Evolutionary conservation across 208 protist genomes (phyloP).

Genomic region (Borovskyia barvae): DNA sequence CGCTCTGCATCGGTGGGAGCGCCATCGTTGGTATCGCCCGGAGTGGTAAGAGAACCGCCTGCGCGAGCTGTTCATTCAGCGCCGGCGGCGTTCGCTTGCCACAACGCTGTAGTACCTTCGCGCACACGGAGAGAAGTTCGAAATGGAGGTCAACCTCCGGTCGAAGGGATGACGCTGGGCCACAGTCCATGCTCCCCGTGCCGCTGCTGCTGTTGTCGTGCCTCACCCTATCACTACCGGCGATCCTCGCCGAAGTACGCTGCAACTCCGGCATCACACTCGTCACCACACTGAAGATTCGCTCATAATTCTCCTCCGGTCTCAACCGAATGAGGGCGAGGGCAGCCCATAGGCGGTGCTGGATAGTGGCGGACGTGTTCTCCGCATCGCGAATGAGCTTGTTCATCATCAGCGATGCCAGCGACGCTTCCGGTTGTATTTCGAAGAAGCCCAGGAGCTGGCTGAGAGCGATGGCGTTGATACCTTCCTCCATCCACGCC

Average conservation of each 20-base stretch:
- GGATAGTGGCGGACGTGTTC: slow-evolving; percentile 19
- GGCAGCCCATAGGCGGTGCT: slow-evolving; percentile 33
- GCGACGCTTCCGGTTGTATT: slow-evolving; percentile 60
- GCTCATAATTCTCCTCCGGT: slow-evolving; percentile 77
- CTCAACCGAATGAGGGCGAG: slow-evolving; percentile 33
- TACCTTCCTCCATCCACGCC: slow-evolving; percentile 71
- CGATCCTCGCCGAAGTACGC: neutral
- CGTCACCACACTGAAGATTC: slow-evolving; percentile 53
- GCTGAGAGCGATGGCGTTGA: slow-evolving; percentile 68
- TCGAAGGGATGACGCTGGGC: neutral
- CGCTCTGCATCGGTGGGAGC: slow-evolving; percentile 26
- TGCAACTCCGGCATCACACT: slow-evolving; percentile 35
- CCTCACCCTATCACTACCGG: neutral
- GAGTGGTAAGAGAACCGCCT: slow-evolving; percentile 37
- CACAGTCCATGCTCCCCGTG: neutral
- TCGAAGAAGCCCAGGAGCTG: slow-evolving; percentile 78
- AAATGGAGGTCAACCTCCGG: too few species aligned
- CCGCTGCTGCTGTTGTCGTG: neutral
- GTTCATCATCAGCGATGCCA: slow-evolving; percentile 60
- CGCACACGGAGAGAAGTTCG: slow-evolving; percentile 39
- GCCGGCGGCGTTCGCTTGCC: slow-evolving; percentile 53
- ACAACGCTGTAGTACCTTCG: slow-evolving; percentile 76
- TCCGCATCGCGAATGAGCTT: slow-evolving; percentile 61
- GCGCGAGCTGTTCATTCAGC: slow-evolving; percentile 57
- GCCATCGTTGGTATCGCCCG: slow-evolving; percentile 29